Conservation (phyloP, 2,329 filamentous ascomycete genomes). For the Fusarium sp. region DNA sequence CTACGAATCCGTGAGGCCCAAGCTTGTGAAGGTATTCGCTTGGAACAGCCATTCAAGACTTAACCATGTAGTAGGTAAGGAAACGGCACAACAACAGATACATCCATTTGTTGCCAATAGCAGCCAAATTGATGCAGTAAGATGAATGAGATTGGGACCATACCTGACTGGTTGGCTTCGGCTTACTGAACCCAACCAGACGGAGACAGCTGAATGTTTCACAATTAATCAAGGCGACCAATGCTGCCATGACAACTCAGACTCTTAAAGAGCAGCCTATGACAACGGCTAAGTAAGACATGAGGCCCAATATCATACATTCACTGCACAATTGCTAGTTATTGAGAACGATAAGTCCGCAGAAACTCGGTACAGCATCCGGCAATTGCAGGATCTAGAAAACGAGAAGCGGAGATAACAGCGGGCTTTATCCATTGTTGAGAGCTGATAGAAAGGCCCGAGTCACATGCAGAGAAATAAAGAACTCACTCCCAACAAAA, state of each 20-base stretch:
- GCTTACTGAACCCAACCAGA: constrained; percentile 22
- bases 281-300: constrained; percentile 16
- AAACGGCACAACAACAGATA: too few species aligned
- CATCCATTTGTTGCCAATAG: too few species aligned
- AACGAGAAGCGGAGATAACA: constrained; percentile 37
- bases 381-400: constrained; percentile 19
- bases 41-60: too few species aligned
- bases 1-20: too few species aligned
- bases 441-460: constrained; percentile 15
- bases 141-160: too few species aligned
- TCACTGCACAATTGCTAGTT: not conserved
- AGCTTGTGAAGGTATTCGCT: too few species aligned
- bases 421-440: constrained; percentile 40
- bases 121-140: too few species aligned
- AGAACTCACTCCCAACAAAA: constrained; percentile 33
- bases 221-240: constrained; percentile 24
- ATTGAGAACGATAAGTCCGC: constrained; percentile 1
- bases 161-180: not conserved
- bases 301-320: constrained; percentile 19
- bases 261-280: constrained; percentile 11
- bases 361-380: constrained; percentile 18
- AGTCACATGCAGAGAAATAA: constrained; percentile 35
- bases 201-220: constrained; percentile 30
- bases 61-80: too few species aligned
- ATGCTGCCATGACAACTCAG: constrained; percentile 41